A percentile compares a stretch with the other conserved stretches of the same genome.
phyloP scores from a whole-genome alignment of 140 eudicot species.

The Flaveria floridana region DNA sequence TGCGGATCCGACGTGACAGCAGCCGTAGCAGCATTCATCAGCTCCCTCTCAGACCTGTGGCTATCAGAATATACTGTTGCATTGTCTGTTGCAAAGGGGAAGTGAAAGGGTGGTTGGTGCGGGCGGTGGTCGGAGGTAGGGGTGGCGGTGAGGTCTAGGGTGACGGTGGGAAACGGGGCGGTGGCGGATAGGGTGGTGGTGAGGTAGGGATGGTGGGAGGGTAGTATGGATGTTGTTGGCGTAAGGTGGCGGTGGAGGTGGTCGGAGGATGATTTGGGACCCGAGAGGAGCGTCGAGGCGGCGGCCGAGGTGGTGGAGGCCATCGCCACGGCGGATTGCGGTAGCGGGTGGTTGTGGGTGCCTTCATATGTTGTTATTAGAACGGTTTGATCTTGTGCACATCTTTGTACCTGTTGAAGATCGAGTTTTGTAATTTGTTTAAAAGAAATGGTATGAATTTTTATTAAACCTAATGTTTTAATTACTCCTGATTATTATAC shows the following conservation, averaged over 20 bases:
- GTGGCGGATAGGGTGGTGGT: constrained; percentile 53
- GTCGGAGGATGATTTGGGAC: constrained; percentile 54
- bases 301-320: constrained; percentile 72
- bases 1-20: constrained; percentile 51
- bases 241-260: constrained; percentile 37
- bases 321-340: constrained; percentile 66
- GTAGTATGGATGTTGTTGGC: constrained; percentile 31
- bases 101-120: constrained; percentile 29
- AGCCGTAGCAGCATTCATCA: constrained; percentile 48
- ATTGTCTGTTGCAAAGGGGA: constrained; percentile 32
- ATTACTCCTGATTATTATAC: no score
- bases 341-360: constrained; percentile 66
- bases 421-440: no score
- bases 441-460: background rate
- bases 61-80: constrained; percentile 15
- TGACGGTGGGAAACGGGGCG: constrained; percentile 56
- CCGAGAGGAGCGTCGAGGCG: constrained; percentile 61
- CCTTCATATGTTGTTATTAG: constrained; percentile 66
- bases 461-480: no score
- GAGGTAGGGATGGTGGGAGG: constrained; percentile 34
- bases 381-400: constrained; percentile 52
- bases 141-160: constrained; percentile 58
- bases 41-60: constrained; percentile 30
- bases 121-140: constrained; percentile 25
- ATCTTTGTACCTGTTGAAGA: constrained; percentile 52